Percentiles rank a stretch among this genome's conserved stretches.
Conservation (phyloP, 768 basidiomycete species). For the Omphalotus guepiniiformis region DNA sequence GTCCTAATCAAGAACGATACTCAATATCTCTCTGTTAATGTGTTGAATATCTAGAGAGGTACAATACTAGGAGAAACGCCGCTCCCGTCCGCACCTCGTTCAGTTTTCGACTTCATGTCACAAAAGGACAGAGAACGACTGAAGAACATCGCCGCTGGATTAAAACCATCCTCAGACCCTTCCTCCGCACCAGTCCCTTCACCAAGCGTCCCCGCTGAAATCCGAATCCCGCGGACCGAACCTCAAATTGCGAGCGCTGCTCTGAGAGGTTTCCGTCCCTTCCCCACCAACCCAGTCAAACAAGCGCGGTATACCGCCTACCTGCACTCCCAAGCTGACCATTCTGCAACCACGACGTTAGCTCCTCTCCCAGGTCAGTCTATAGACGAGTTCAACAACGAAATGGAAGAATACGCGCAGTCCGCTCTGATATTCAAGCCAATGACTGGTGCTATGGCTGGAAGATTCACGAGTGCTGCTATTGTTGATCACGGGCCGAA, state of each 20-base stretch:
- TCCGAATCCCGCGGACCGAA: conserved; percentile 59
- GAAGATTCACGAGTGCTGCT: conserved; percentile 83
- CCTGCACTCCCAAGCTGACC: conserved; percentile 66
- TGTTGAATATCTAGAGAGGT: conserved; percentile 65
- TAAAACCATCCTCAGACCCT: conserved; percentile 21
- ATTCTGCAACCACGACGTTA: conserved; percentile 40
- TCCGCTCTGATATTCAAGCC: conserved; percentile 90
- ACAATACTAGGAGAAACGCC: conserved; percentile 78
- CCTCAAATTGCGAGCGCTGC: conserved; percentile 84
- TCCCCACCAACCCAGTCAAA: conserved; percentile 67
- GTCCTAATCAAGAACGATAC: neutral
- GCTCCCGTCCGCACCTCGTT: conserved; percentile 63
- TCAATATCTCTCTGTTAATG: conserved; percentile 8
- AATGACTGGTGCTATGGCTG: conserved; percentile 87
- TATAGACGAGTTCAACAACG: conserved; percentile 70
- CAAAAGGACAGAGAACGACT: conserved; percentile 88
- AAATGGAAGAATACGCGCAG: conserved; percentile 83
- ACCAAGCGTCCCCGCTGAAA: conserved; percentile 23
- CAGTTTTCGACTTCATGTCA: conserved; percentile 93
- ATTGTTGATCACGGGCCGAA: conserved; percentile 64
- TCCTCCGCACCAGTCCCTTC: conserved; percentile 22
- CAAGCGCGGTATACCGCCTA: conserved; percentile 85
- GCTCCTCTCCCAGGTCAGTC: conserved; percentile 53
- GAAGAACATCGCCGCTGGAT: conserved; percentile 45
- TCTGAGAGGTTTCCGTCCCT: conserved; percentile 86